Percentiles rank a stretch among this genome's conserved stretches.
These are phyloP conservation scores for Colletotrichum orchidophilum DNA, from an alignment of 2,329 filamentous ascomycete species.

Conservation along the genomic window DNA sequence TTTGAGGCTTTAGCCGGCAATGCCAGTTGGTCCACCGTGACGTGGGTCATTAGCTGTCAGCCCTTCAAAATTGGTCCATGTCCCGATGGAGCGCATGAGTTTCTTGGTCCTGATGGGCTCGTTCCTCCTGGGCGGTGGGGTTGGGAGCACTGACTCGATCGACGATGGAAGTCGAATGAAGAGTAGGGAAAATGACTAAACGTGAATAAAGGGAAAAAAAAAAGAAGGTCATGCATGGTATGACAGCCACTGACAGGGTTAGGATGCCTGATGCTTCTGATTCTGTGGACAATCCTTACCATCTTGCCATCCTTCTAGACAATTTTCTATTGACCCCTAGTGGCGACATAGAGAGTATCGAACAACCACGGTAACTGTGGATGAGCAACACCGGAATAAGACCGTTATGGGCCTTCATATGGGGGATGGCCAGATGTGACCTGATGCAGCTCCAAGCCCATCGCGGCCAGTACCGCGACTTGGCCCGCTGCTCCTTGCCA, in stretches of 20 bases:
- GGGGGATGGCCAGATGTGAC: constrained; percentile 25
- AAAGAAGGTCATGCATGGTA: background rate
- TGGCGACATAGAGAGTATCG: constrained; percentile 1
- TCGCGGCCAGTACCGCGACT: constrained; percentile 8
- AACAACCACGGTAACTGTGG: constrained; percentile 6
- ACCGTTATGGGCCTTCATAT: constrained; percentile 1
- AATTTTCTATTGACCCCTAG: background rate
- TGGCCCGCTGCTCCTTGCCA: background rate
- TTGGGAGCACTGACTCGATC: constrained; percentile 25
- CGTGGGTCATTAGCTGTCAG: background rate
- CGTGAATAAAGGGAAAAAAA: background rate
- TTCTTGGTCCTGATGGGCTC: constrained; percentile 8
- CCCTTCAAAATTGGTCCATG: constrained; percentile 6
- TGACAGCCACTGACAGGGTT: background rate
- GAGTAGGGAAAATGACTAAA: background rate
- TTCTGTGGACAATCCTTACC: background rate
- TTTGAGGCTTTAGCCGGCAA: background rate
- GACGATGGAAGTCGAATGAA: constrained; percentile 6
- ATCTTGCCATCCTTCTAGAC: background rate
- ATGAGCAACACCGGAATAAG: constrained; percentile 11
- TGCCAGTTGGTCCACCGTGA: background rate
- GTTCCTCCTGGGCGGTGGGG: background rate
- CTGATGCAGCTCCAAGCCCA: constrained; percentile 6
- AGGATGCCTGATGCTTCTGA: background rate
- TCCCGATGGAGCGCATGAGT: constrained; percentile 4